Evolutionary conservation across 2,329 filamentous ascomycete genomes (phyloP).

Genomic region (Nakataea oryzae): DNA sequence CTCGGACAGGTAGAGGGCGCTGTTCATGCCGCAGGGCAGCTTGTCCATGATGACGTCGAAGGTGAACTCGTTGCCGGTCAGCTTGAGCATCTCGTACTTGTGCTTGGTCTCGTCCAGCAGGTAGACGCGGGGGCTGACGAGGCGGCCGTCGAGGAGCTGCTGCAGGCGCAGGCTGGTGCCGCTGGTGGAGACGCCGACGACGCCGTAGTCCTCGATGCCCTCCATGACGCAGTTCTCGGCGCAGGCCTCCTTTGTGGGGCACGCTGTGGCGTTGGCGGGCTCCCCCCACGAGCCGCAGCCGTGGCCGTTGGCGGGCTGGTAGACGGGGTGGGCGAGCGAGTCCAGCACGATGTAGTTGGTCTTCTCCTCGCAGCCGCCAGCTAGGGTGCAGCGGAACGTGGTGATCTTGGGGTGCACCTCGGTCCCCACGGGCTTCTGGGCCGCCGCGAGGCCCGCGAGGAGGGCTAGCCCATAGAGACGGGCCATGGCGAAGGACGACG

Average conservation of each 20-base stretch:
- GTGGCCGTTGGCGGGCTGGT: conserved; percentile 5
- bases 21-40: conserved; percentile 53
- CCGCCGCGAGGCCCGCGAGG: not conserved
- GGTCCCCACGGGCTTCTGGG: conserved; percentile 7
- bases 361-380: conserved; percentile 32
- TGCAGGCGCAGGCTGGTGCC: conserved; percentile 6
- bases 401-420: conserved; percentile 38
- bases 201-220: conserved; percentile 6
- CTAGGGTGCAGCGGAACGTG: conserved; percentile 38
- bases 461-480: not conserved
- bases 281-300: conserved; percentile 3
- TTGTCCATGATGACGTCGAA: conserved; percentile 54
- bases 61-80: conserved; percentile 48
- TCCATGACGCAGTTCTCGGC: conserved; percentile 9
- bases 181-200: conserved; percentile 4
- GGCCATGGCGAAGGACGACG: not conserved
- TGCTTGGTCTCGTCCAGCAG: conserved; percentile 39
- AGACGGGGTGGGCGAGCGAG: conserved; percentile 13
- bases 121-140: conserved; percentile 36
- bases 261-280: conserved; percentile 5
- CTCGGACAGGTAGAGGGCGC: conserved; percentile 49
- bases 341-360: conserved; percentile 42
- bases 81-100: conserved; percentile 45
- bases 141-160: conserved; percentile 6
- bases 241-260: conserved; percentile 7